Percentiles rank a stretch among this genome's conserved stretches.
Evolutionary conservation across 768 basidiomycete species (phyloP).

Genomic region (Mycena venus): DNA sequence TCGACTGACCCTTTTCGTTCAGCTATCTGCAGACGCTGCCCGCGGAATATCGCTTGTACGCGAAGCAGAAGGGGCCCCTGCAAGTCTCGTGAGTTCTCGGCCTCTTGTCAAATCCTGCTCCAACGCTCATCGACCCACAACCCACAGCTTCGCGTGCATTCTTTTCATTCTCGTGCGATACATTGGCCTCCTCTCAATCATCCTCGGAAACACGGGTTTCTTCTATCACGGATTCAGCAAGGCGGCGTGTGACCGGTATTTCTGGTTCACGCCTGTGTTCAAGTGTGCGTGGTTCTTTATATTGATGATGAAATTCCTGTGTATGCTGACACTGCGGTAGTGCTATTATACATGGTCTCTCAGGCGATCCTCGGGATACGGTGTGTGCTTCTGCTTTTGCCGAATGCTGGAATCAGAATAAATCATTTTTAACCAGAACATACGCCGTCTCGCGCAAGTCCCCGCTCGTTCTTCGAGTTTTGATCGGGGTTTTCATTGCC

Average conservation of each 20-base stretch:
- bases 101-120: background rate
- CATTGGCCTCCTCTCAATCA: conserved; percentile 13
- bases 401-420: too few relatives aligned
- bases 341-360: conserved; percentile 13
- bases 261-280: conserved; percentile 23
- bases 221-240: conserved; percentile 31
- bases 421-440: background rate
- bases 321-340: background rate
- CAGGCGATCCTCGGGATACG: conserved; percentile 22
- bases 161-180: conserved; percentile 33
- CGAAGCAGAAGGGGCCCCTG: conserved; percentile 8
- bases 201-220: conserved; percentile 22
- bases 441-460: conserved; percentile 30
- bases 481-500: background rate
- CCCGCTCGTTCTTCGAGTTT: background rate
- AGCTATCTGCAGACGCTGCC: conserved; percentile 25
- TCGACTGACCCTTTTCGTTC: too few relatives aligned
- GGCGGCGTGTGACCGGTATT: conserved; percentile 14
- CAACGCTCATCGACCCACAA: background rate
- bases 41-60: conserved; percentile 20
- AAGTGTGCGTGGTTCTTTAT: conserved; percentile 10
- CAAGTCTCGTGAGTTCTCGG: background rate
- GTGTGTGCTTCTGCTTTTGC: background rate
- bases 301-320: too few relatives aligned
- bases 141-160: conserved; percentile 23